Evolutionary conservation across 495 filamentous ascomycete species (phyloP), one percentile per base, ranked within the genome.

Genomic region (Hypoxylon fragiforme): DNA sequence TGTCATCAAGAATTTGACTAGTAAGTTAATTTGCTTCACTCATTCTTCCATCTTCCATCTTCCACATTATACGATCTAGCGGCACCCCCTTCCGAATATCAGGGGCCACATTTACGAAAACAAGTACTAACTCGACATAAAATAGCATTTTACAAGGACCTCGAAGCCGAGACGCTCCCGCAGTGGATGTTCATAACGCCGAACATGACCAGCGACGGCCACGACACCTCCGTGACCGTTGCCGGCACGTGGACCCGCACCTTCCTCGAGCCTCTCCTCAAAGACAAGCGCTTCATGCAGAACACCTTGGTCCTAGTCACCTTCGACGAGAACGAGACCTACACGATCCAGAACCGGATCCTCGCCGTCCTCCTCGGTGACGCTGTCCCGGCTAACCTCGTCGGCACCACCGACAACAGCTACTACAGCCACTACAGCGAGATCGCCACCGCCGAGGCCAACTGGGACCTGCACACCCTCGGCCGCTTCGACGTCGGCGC

Each of bases 101-200:
- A n/a, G n/a, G n/a, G n/a, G n/a, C n/a, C n/a, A n/a, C n/a, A n/a
- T n/a, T n/a, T n/a, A n/a, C n/a, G n/a, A 9, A 28, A 9, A 28
- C 4, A 28, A 9, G 24, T 4, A 36, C 21, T 49, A 45, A 50
- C 34, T 32, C 1, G 4, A 28, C 7, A 14, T n/a, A 26, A 3
- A 16, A 1, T 15, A 62, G 58, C 20, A 15, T 88, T 89, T 65
- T 68, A 75, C 35, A 67, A 79, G 18, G 86, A 89, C 47, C 68
- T 88, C 18, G 69, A 76, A 44, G 68, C 74, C 44, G 62, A 81
- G 38, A 74, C 69, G 18, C 76, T 90, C 7, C 86, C 86, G 9
- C 87, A 90, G 66, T 87, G 83, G 82, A 78, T 81, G 58, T 89
- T 89, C 67, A 81, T 89, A 50, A 90, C 86, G 12, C 87, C 87